Conservation (phyloP, 2,329 filamentous ascomycete genomes). For the Orbilia javanica region DNA sequence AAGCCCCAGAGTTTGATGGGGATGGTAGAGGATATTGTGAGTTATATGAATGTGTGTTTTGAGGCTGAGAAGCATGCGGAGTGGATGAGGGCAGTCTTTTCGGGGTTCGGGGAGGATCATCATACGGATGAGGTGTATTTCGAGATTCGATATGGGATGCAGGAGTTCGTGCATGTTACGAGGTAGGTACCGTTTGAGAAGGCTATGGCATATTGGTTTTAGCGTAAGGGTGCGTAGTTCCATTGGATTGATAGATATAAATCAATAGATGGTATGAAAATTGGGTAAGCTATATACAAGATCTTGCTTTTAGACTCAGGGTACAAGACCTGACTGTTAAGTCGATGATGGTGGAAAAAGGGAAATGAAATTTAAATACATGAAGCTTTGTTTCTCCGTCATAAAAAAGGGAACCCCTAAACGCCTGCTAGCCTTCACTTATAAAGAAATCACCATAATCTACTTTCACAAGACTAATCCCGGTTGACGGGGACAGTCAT, state of each 20-base stretch:
- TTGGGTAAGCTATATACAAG: constrained; percentile 42
- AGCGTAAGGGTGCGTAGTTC: not conserved
- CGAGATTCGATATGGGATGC: constrained; percentile 15
- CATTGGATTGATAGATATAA: not conserved
- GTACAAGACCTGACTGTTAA: constrained; percentile 25
- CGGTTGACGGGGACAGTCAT: no score
- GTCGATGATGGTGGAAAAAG: constrained; percentile 9
- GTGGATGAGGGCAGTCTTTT: constrained; percentile 37
- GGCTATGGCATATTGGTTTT: not conserved
- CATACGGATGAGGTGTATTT: constrained; percentile 43
- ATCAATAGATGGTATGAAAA: not conserved
- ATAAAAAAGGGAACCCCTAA: constrained; percentile 1
- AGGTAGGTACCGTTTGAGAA: constrained; percentile 8
- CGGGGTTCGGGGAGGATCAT: constrained; percentile 17
- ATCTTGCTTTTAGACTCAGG: constrained; percentile 13
- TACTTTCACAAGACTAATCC: not conserved
- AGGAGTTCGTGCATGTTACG: not conserved
- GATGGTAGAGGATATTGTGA: constrained; percentile 26
- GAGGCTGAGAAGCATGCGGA: constrained; percentile 18
- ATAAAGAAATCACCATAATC: constrained; percentile 1
- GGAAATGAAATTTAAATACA: constrained; percentile 20
- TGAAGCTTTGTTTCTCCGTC: not conserved
- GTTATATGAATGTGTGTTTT: constrained; percentile 34
- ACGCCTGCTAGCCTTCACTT: constrained; percentile 25
- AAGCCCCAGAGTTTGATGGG: constrained; percentile 44